A percentile compares a stretch with the other conserved stretches of the same genome.
These are phyloP conservation scores for Kuraishia molischiana DNA, from an alignment of 805 yeast genomes.

Conservation along the genomic window DNA sequence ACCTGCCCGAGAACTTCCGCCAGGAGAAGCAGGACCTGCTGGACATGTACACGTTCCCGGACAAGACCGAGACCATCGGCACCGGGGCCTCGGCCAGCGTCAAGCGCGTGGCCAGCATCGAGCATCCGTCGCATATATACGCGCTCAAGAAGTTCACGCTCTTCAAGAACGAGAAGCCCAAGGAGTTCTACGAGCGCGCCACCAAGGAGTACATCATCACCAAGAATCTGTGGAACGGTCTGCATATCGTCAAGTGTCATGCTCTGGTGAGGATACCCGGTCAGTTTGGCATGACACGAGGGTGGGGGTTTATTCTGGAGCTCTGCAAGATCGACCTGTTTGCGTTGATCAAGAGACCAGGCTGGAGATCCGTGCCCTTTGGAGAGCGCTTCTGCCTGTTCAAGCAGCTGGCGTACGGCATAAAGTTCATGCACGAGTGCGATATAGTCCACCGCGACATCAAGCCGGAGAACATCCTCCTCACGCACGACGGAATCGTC, in stretches of 20 bases:
- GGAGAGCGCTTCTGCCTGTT: slow-evolving; percentile 60
- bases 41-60: slow-evolving; percentile 46
- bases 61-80: slow-evolving; percentile 35
- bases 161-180: slow-evolving; percentile 55
- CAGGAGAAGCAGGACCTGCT: slow-evolving; percentile 41
- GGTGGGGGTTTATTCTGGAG: slow-evolving; percentile 78
- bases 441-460: slow-evolving; percentile 90
- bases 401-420: slow-evolving; percentile 60
- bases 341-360: slow-evolving; percentile 44
- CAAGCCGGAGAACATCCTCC: slow-evolving; percentile 86
- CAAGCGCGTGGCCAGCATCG: slow-evolving; percentile 31
- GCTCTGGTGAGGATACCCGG: slow-evolving; percentile 53
- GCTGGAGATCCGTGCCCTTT: slow-evolving; percentile 45
- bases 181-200: slow-evolving; percentile 65
- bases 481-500: slow-evolving; percentile 43
- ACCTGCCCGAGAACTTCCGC: slow-evolving; percentile 46
- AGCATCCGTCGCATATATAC: slow-evolving; percentile 32
- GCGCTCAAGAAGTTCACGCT: slow-evolving; percentile 64
- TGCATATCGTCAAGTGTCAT: slow-evolving; percentile 55
- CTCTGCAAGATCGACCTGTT: slow-evolving; percentile 53
- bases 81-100: slow-evolving; percentile 73
- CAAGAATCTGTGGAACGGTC: slow-evolving; percentile 38
- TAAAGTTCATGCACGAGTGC: slow-evolving; percentile 58
- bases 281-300: slow-evolving; percentile 42
- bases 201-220: slow-evolving; percentile 63